These are phyloP conservation scores for Tolypocladium ophioglossoides DNA, from an alignment of 2,329 filamentous ascomycete species.

Conservation along the genomic window DNA sequence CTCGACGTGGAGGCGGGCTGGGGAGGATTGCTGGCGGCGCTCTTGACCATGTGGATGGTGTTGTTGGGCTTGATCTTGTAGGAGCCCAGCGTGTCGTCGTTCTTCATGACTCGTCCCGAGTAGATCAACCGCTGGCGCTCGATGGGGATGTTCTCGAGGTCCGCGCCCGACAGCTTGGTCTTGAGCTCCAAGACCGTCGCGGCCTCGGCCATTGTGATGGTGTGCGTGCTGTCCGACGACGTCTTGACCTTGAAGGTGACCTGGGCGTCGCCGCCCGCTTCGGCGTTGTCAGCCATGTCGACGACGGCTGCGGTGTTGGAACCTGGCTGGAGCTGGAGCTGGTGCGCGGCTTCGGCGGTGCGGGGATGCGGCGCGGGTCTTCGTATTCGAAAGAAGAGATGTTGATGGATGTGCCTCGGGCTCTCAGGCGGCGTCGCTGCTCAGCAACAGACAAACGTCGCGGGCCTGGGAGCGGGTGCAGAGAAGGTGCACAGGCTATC, in stretches of 20 bases:
- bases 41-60: constrained; percentile 94
- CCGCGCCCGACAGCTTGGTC: constrained; percentile 68
- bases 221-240: constrained; percentile 80
- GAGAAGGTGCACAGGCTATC: background rate
- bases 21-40: constrained; percentile 72
- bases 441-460: background rate
- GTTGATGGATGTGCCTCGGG: background rate
- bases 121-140: constrained; percentile 95
- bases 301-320: background rate
- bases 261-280: constrained; percentile 55
- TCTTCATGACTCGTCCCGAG: constrained; percentile 93
- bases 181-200: constrained; percentile 81
- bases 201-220: constrained; percentile 65
- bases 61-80: constrained; percentile 97
- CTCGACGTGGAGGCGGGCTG: constrained; percentile 30
- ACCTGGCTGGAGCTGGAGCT: constrained; percentile 2
- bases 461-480: background rate
- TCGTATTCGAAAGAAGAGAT: background rate
- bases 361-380: background rate
- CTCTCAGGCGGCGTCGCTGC: background rate
- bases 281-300: constrained; percentile 55
- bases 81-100: constrained; percentile 70
- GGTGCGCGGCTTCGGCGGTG: constrained; percentile 4
- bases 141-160: constrained; percentile 77
- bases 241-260: constrained; percentile 97